These are phyloP conservation scores for Coemansia sp. DNA, from an alignment of 192 early-diverging fungal genomes.

Conservation along the genomic window DNA sequence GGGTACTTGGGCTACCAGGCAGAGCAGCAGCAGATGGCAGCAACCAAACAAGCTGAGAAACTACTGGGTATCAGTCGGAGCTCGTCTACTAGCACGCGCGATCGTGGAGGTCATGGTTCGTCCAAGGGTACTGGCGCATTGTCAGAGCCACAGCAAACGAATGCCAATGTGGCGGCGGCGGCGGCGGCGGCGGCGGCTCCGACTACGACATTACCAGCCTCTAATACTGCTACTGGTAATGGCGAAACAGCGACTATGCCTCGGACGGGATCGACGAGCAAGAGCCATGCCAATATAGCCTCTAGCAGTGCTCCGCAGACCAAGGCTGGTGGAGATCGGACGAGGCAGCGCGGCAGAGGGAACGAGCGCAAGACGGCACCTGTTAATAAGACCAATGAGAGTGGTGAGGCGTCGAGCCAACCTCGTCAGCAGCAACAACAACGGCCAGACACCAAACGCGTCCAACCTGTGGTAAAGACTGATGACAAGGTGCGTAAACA, in stretches of 20 bases:
- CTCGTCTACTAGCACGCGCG: not conserved
- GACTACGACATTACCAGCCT: not conserved
- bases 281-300: not conserved
- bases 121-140: not conserved
- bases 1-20: not conserved
- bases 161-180: not conserved
- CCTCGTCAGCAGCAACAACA: not conserved
- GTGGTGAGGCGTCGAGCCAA: not conserved
- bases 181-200: not conserved
- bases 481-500: not conserved
- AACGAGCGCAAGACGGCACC: not conserved
- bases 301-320: not conserved
- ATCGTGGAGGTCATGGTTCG: not conserved
- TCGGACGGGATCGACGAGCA: conserved; percentile 3
- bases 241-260: not conserved
- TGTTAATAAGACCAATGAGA: not conserved
- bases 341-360: not conserved
- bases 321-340: not conserved
- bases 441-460: not conserved
- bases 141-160: not conserved
- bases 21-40: not conserved
- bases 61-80: not conserved
- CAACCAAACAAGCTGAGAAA: not conserved
- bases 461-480: not conserved
- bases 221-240: not conserved